Percentiles rank a stretch among this genome's conserved stretches.
These are phyloP conservation scores for Triticum aestivum DNA, from an alignment of 176 grass and related monocot genomes.

Conservation along the genomic window DNA sequence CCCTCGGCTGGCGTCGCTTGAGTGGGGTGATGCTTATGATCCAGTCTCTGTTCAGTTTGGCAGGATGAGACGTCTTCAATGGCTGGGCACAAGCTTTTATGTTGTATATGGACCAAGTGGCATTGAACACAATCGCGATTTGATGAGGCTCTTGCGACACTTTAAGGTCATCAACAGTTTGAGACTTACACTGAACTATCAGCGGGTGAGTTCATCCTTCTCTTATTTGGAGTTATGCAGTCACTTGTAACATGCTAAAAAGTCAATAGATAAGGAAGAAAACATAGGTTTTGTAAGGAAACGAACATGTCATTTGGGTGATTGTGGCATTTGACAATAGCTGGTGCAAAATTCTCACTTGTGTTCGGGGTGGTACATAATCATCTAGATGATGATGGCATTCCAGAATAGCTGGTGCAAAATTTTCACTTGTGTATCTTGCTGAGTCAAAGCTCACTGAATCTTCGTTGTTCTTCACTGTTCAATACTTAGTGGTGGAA, in stretches of 20 bases:
- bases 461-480: neutral
- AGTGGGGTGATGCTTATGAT: constrained; percentile 5
- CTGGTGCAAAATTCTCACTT: neutral
- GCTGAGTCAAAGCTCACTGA: neutral
- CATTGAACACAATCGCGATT: neutral
- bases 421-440: neutral
- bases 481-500: too few relatives aligned
- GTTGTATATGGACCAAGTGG: neutral
- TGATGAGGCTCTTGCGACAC: neutral
- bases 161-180: neutral
- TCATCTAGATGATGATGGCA: neutral
- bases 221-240: neutral
- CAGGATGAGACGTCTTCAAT: neutral
- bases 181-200: neutral
- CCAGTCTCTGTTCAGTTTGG: constrained; percentile 6
- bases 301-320: neutral
- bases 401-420: neutral
- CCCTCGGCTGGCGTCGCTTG: neutral
- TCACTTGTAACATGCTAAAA: constrained; percentile 1
- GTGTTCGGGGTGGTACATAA: neutral
- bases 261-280: neutral
- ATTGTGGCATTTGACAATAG: too few relatives aligned
- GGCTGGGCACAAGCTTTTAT: neutral
- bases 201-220: constrained; percentile 6
- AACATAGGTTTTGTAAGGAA: neutral